phyloP scores from a whole-genome alignment of 2,329 filamentous ascomycete genomes.

The Fusarium succisae region DNA sequence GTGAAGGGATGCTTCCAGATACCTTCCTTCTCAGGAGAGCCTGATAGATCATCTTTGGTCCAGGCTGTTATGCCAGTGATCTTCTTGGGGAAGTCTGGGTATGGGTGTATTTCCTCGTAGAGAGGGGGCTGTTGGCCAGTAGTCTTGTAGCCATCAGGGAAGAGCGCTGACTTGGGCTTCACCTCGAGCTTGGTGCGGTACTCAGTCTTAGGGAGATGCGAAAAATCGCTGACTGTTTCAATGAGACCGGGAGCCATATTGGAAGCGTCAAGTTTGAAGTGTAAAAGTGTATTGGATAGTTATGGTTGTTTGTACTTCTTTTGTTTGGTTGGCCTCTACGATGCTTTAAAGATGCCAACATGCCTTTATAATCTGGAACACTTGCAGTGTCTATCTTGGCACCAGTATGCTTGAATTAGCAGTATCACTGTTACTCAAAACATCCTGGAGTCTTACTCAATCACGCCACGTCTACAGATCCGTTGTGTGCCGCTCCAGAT shows the following conservation, averaged over 20 bases:
- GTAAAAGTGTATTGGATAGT: no score
- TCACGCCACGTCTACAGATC: neutral
- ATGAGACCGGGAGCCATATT: neutral
- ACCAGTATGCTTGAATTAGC: no score
- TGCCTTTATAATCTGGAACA: neutral
- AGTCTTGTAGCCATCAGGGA: constrained; percentile 60
- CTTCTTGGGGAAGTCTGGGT: constrained; percentile 74
- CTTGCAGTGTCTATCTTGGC: neutral
- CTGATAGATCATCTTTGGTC: constrained; percentile 70
- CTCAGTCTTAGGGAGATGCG: neutral
- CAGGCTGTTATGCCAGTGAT: constrained; percentile 79
- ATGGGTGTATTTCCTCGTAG: constrained; percentile 71
- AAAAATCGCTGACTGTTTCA: neutral
- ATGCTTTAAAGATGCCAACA: neutral
- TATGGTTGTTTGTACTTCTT: neutral
- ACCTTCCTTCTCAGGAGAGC: constrained; percentile 63
- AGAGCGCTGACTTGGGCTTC: constrained; percentile 32
- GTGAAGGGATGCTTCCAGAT: constrained; percentile 77
- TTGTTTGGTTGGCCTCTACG: no score
- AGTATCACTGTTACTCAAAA: neutral
- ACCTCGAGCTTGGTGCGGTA: neutral
- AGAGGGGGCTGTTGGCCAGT: constrained; percentile 78
- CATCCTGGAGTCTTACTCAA: neutral
- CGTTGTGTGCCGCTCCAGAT: neutral
- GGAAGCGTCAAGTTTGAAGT: neutral